Evolutionary conservation across 2,329 filamentous ascomycete genomes (phyloP).

Genomic region (Botrytis deweyae): DNA sequence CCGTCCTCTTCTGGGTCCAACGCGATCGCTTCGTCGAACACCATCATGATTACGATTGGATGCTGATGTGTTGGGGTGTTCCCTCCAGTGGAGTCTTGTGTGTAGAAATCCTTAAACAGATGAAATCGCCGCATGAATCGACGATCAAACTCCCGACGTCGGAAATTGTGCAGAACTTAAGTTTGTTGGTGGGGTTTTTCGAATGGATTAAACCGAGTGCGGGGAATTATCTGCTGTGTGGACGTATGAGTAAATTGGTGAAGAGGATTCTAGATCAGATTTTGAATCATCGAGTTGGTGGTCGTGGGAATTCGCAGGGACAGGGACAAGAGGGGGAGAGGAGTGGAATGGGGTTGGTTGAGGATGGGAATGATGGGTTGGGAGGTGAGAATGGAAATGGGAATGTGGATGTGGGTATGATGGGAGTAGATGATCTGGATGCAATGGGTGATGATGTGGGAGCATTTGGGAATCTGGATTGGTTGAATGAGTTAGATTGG

Average conservation of each 20-base stretch:
- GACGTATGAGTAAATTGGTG: conserved; percentile 49
- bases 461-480: conserved; percentile 35
- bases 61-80: conserved; percentile 50
- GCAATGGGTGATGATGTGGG: conserved; percentile 28
- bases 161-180: conserved; percentile 52
- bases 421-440: conserved; percentile 19
- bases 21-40: conserved; percentile 46
- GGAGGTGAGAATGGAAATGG: not conserved
- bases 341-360: not conserved
- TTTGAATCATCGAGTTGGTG: conserved; percentile 31
- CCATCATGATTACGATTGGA: conserved; percentile 50
- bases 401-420: conserved; percentile 16
- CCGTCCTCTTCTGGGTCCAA: conserved; percentile 51
- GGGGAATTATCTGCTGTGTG: conserved; percentile 51
- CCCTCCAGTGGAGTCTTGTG: conserved; percentile 52
- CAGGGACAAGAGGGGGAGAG: not conserved
- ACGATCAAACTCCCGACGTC: conserved; percentile 44
- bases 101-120: conserved; percentile 49
- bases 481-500: conserved; percentile 39
- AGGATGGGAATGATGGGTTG: not conserved
- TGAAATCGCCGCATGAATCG: conserved; percentile 38
- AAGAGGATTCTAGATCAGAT: conserved; percentile 51
- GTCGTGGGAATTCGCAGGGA: not conserved
- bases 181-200: conserved; percentile 51
- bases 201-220: conserved; percentile 51